Percentiles rank a stretch among this genome's conserved stretches.
Evolutionary conservation across 306 rosid genomes (phyloP).

Genomic region (Prunus padus): DNA sequence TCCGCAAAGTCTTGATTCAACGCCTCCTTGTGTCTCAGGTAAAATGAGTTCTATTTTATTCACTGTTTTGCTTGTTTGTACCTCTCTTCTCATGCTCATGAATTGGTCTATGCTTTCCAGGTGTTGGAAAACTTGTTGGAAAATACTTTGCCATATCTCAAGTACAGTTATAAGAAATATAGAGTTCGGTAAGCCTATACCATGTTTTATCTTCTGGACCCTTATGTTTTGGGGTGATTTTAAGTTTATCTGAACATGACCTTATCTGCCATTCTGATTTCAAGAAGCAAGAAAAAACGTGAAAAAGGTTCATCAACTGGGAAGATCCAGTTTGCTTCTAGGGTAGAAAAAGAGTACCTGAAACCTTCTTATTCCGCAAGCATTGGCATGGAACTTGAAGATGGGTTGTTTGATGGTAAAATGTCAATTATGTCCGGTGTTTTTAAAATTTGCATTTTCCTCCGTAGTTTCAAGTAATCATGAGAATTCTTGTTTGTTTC

Average conservation of each 20-base stretch:
- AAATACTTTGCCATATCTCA: conserved; percentile 78
- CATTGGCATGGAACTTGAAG: conserved; percentile 91
- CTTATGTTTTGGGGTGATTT: conserved; percentile 1
- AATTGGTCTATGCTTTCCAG: conserved; percentile 42
- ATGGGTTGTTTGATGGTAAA: conserved; percentile 94
- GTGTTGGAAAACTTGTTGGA: conserved; percentile 88
- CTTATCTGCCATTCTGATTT: conserved; percentile 31
- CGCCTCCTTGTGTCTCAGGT: conserved; percentile 97
- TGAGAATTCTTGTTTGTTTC: background rate
- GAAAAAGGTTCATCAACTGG: conserved; percentile 61
- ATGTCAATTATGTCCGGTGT: background rate
- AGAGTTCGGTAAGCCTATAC: conserved; percentile 63
- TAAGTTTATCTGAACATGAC: conserved; percentile 18
- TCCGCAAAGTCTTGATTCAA: conserved; percentile 82
- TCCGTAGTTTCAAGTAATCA: background rate
- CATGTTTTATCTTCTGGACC: conserved; percentile 5
- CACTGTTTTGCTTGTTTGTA: conserved; percentile 8
- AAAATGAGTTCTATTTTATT: conserved; percentile 4
- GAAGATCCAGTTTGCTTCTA: conserved; percentile 63
- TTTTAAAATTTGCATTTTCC: background rate
- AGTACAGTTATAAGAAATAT: conserved; percentile 80
- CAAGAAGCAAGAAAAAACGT: conserved; percentile 59
- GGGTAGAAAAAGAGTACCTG: conserved; percentile 96
- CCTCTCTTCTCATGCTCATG: conserved; percentile 18
- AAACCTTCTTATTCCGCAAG: conserved; percentile 92